Percentiles rank a stretch among this genome's conserved stretches.
These are phyloP conservation scores for Coemansia brasiliensis DNA, from an alignment of 192 early-diverging fungal genomes.

Conservation along the genomic window DNA sequence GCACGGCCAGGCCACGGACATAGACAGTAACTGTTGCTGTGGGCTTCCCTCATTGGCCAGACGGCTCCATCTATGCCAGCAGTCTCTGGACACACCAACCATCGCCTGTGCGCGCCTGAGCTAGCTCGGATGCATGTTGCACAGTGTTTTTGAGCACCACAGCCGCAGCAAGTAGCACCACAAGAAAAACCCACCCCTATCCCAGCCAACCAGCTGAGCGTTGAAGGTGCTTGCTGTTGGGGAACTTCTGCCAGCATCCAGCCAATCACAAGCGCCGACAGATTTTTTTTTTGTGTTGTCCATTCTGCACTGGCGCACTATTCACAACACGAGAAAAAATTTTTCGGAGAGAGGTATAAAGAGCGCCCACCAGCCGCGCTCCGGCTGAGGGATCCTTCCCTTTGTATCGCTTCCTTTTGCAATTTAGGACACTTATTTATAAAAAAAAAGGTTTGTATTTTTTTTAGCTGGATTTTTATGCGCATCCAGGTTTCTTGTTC, in stretches of 20 bases:
- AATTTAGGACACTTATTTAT: slow-evolving; percentile 10
- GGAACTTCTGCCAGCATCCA: neutral
- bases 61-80: no score
- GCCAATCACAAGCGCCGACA: slow-evolving; percentile 12
- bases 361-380: neutral
- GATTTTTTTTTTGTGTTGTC: slow-evolving; percentile 18
- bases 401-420: slow-evolving; percentile 47
- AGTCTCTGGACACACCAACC: no score
- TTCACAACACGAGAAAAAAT: slow-evolving; percentile 7
- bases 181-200: no score
- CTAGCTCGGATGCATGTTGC: no score
- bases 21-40: no score
- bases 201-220: no score
- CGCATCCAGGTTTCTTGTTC: neutral
- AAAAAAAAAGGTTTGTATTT: slow-evolving; percentile 34
- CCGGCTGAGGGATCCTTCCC: slow-evolving; percentile 6
- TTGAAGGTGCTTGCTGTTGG: neutral
- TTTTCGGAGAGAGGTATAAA: slow-evolving; percentile 33
- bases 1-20: no score
- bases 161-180: no score
- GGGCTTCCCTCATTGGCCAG: no score
- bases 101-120: no score
- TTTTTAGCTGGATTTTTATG: no score
- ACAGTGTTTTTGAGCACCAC: no score
- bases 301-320: slow-evolving; percentile 10